A percentile compares a stretch with the other conserved stretches of the same genome.
Evolutionary conservation across 129 eudicot genomes (phyloP).

Genomic region (Centaurea solstitialis): DNA sequence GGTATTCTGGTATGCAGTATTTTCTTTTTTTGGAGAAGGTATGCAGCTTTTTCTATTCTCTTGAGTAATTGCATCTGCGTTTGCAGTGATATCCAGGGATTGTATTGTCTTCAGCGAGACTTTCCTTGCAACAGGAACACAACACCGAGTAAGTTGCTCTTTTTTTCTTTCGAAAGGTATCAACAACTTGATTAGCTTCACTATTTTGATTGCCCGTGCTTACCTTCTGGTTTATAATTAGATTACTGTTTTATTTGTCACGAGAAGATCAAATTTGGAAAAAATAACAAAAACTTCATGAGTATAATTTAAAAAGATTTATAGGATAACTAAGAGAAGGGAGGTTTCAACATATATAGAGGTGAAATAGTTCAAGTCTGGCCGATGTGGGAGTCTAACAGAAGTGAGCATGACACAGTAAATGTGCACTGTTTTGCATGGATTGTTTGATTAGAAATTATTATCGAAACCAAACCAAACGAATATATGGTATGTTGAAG

Average conservation of each 20-base stretch:
- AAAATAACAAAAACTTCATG: background rate
- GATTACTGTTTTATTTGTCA: background rate
- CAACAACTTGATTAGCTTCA: background rate
- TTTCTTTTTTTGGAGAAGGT: background rate
- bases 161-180: background rate
- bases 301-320: background rate
- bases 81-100: constrained; percentile 38
- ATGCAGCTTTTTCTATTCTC: background rate
- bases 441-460: background rate
- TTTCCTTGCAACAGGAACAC: constrained; percentile 52
- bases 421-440: background rate
- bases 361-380: background rate
- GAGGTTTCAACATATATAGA: background rate
- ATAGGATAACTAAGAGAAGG: background rate
- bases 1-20: background rate
- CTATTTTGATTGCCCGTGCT: background rate
- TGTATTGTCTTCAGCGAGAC: constrained; percentile 48
- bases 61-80: constrained; percentile 4
- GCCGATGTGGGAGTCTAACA: background rate
- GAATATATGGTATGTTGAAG: background rate
- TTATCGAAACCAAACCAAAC: background rate
- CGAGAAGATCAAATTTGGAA: background rate
- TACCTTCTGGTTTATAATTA: background rate
- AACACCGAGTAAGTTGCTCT: constrained; percentile 39
- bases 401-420: background rate